Evolutionary conservation across 768 basidiomycete genomes (phyloP).

Genomic region (Lepiota subincarnata): DNA sequence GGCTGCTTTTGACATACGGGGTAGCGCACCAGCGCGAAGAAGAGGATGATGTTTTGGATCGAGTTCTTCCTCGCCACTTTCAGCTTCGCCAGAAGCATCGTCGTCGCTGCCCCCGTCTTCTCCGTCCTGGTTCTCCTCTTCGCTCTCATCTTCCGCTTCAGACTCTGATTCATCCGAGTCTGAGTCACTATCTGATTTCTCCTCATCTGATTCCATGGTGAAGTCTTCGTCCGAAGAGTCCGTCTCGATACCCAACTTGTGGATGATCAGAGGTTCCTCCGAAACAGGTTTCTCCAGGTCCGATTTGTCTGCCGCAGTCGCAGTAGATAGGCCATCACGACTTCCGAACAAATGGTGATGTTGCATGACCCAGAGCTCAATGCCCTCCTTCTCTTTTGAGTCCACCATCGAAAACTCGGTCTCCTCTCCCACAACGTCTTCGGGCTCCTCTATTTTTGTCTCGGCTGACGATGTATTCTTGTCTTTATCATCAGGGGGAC

Average conservation of each 20-base stretch:
- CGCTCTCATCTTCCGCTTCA: constrained; percentile 22
- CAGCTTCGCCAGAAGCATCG: constrained; percentile 26
- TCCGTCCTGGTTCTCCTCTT: constrained; percentile 26
- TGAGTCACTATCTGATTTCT: constrained; percentile 22
- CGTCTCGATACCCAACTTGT: constrained; percentile 27
- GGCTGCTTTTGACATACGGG: constrained; percentile 61
- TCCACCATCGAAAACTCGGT: constrained; percentile 73
- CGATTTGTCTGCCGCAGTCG: constrained; percentile 1
- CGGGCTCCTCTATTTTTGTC: constrained; percentile 26
- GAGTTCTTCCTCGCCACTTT: constrained; percentile 43
- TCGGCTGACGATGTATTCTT: constrained; percentile 17
- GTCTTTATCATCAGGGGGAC: constrained; percentile 14
- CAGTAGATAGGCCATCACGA: constrained; percentile 17
- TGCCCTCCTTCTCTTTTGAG: constrained; percentile 59
- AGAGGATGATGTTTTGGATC: constrained; percentile 58
- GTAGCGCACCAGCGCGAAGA: constrained; percentile 62
- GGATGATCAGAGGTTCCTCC: constrained; percentile 27
- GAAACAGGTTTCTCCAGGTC: constrained; percentile 13
- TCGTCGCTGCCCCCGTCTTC: constrained; percentile 29
- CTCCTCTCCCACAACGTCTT: constrained; percentile 48
- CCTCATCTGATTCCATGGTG: constrained; percentile 28
- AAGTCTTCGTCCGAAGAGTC: constrained; percentile 46
- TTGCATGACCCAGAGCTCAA: constrained; percentile 60
- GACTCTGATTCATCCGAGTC: constrained; percentile 16
- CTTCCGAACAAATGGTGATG: constrained; percentile 57